Base-by-base conservation (phyloP, 2,329 filamentous ascomycete genomes). In the Colletotrichum paranaense region DNA sequence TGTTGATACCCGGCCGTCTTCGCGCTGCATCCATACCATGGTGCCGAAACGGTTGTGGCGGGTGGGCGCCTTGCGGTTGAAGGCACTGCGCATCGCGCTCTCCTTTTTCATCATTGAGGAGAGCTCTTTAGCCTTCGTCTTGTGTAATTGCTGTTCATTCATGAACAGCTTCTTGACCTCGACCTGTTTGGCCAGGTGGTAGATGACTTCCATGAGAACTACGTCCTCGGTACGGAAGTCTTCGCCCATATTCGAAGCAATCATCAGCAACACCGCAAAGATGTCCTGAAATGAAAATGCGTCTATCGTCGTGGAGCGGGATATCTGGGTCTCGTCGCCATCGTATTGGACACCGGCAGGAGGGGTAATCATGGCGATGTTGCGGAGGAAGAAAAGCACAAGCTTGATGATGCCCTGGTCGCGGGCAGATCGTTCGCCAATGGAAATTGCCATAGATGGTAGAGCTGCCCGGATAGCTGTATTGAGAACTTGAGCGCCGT, bases 341-440 rank as follows among this genome's bases (percentile, higher is more conserved):
- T 98, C 94, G 75, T 92, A 93, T 35, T 93, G 90, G 62, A 94
- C 86, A 74, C 92, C 91, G 2, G 90, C 88, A 3, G 94, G 92
- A 5, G 94, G 92, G 9, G 92, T 88, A 65, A 99, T 97, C 86
- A 96, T 92, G 66, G 93, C 92, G 32, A 98, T 88, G 78, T 99
- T 99, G 38, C 96, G 91, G 62, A 98, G 86, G 76, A 98, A 93
- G 82, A 97, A 97, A 9, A 99, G 86, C 62, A 97, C 89, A 42
- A 99, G 89, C 80, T 95, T 97, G 81, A 99, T 95, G 77, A 98
- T 95, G 60, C 94, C 95, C 78, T 98, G 94, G 78, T 99, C 96
- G 78, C 95, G 89, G 26, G 90, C 85, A 38, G 90, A 92, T 68
- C 97, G 88, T 78, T 98, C 95, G 30, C 91, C 90, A 75, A 93